A percentile compares a stretch with the other conserved stretches of the same genome.
Conservation (phyloP, 1,284 basidiomycete species). For the Apiotrichum gracile region DNA sequence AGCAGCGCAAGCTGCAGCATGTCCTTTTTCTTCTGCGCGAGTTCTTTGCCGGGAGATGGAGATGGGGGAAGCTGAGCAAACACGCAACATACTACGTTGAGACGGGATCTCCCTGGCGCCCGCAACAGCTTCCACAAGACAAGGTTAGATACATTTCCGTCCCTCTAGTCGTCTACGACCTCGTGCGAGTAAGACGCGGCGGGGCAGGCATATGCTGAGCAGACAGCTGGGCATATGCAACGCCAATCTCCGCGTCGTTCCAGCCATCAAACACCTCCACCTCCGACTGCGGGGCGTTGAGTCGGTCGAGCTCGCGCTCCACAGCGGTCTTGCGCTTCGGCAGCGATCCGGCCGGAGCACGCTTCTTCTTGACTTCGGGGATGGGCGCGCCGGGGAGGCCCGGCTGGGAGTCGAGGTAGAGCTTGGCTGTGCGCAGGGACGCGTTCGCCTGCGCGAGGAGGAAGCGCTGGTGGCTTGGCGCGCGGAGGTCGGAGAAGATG, state of each 20-base stretch:
- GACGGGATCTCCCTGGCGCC: too few species aligned
- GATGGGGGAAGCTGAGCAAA: too few species aligned
- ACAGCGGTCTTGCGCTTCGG: background rate
- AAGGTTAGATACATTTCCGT: too few species aligned
- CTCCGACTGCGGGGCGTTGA: background rate
- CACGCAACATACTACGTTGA: too few species aligned
- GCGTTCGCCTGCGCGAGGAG: constrained; percentile 29
- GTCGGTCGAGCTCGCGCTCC: background rate
- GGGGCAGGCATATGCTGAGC: too few species aligned
- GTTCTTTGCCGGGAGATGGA: background rate
- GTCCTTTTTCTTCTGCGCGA: background rate
- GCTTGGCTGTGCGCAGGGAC: constrained; percentile 9
- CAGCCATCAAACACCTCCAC: background rate
- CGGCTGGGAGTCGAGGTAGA: constrained; percentile 26
- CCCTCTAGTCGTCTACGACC: too few species aligned
- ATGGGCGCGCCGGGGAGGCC: background rate
- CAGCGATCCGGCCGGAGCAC: background rate
- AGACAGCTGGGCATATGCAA: background rate
- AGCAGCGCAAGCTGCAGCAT: background rate
- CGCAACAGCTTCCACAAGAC: too few species aligned
- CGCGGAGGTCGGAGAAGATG: constrained; percentile 28
- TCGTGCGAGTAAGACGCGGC: too few species aligned
- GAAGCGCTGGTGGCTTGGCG: constrained; percentile 24
- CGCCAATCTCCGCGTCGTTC: background rate
- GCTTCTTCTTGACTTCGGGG: background rate